Base-by-base conservation (phyloP, 2,329 filamentous ascomycete species). In the Nemania bipapillata region DNA sequence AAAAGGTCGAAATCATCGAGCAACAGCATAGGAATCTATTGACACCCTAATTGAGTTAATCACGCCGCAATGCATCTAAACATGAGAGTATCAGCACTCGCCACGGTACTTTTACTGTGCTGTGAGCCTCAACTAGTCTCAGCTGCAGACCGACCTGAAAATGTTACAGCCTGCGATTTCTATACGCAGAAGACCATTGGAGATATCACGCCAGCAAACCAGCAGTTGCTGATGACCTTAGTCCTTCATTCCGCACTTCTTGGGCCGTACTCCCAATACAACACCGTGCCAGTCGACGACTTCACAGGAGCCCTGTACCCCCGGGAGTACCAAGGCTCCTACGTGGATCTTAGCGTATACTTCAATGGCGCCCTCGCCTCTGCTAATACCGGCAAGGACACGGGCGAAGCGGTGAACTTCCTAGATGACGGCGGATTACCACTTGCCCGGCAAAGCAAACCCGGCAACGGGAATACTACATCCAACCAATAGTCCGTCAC, bases 161-260 rank as follows among this genome's bases (percentile, higher is more conserved):
- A 52, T 30, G 9, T 42, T 11, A 61, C 58, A 8, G 8, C 30
- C 3, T 61, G 58, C 49, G 58, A 61, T 22, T 61, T 61, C 58
- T 61, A 61, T 28, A 61, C 47, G 1, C 42, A 53, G 7, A 61
- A 61, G 47, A 61, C 47, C 7, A 61, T 61, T 22, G 58, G 58
- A n/a, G 49, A 61, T 4, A 42, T 40, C 8, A 61, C 58, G 22
- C 30, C 58, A 20, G 49, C 47, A 3, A 61, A 53, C 45, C 47
- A 61, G 47, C 30, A 53, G 24, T 17, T 61, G 24, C 35, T 61
- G 22, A 61, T 53, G 58, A 53, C 47, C 47, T n/a, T 61, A n/a
- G 58, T 61, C 30, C 47, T 61, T 1, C 58, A 61, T 22, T 61
- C 58, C 20, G 58, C 58, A 11, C 58, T 61, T 20, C 58, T 61